Percentiles rank a stretch among this genome's conserved stretches.
Evolutionary conservation across 805 yeast species (phyloP).

Genomic region (Ogataea methanolica): DNA sequence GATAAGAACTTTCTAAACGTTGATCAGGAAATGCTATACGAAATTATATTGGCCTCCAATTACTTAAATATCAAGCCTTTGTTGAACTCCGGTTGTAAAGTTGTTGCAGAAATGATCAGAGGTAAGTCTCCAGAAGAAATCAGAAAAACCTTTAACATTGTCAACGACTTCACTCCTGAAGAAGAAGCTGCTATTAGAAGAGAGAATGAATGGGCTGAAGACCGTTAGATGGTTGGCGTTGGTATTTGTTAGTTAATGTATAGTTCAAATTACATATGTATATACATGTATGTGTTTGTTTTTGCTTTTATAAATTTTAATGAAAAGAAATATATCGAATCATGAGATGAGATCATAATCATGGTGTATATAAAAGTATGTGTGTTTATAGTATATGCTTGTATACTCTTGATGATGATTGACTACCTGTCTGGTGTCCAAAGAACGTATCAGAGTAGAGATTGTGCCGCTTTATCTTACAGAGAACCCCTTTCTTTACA

Average conservation of each 20-base stretch:
- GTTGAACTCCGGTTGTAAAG: constrained; percentile 67
- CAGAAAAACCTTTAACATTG: constrained; percentile 23
- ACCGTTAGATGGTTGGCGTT: constrained; percentile 40
- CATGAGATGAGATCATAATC: too few relatives aligned
- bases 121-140: constrained; percentile 37
- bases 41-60: constrained; percentile 77
- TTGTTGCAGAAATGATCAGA: constrained; percentile 28
- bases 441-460: too few relatives aligned
- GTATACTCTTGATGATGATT: too few relatives aligned
- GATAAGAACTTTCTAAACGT: constrained; percentile 90
- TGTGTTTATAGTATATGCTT: too few relatives aligned
- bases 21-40: constrained; percentile 86
- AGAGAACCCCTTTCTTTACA: too few relatives aligned
- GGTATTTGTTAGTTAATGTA: not conserved
- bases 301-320: not conserved
- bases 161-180: constrained; percentile 79
- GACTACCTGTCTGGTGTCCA: too few relatives aligned
- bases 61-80: constrained; percentile 71
- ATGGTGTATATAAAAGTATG: too few relatives aligned
- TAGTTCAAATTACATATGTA: too few relatives aligned
- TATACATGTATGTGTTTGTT: not conserved
- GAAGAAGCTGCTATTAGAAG: constrained; percentile 85
- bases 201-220: constrained; percentile 91
- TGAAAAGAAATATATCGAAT: too few relatives aligned
- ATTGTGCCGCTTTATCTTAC: too few relatives aligned